Evolutionary conservation across 2,329 filamentous ascomycete genomes (phyloP), one percentile per base, ranked within the genome.

Genomic region (Stagonosporopsis chrysanthemi): DNA sequence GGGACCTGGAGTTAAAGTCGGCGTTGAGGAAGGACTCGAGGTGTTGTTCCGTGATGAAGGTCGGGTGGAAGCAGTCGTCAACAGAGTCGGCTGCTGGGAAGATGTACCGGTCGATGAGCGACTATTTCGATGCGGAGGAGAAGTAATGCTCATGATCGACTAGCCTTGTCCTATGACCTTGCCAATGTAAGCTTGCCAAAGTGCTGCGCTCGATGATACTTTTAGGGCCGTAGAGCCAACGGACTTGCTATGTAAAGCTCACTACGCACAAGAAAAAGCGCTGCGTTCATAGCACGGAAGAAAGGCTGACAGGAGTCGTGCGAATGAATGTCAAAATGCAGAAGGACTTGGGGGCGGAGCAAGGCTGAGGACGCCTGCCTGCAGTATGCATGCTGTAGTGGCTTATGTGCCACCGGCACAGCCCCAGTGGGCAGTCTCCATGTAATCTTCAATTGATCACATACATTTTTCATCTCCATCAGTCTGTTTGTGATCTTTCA

Each of bases 41-140:
- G 65, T 59, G 31, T 45, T 46, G 15, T 48, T 58, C 43, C 41
- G 47, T 2, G 29, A 15, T 33, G 31, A 22, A 26, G 23, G 14
- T 22, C 28, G n/a, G 36, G 51, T 19, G n/a, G 38, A 35, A 22
- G 24, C 41, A 28, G 17, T 22, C 17, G 46, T 17, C n/a, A 53
- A 44, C 12, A 63, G 28, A 2, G 60, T 64, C 12, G 61, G 50
- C 38, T 64, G 63, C 48, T 63, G 63, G 6, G 61, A 67, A 17
- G 59, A 17, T 1, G 48, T 29, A 7, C 49, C 43, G 9, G 65
- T 64, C 7, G 61, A 65, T 9, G 58, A 42, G 14, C 55, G 65
- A 45, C 56, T 62, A 35, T 23, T 48, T 22, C 58, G 54, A 39
- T 51, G 54, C 6, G 35, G 33, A 17, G n/a, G 26, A 7, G 58